Evolutionary conservation across 345 rosid genomes (phyloP), one percentile per base, ranked within the genome.

Genomic region (Ceriops tagal): DNA sequence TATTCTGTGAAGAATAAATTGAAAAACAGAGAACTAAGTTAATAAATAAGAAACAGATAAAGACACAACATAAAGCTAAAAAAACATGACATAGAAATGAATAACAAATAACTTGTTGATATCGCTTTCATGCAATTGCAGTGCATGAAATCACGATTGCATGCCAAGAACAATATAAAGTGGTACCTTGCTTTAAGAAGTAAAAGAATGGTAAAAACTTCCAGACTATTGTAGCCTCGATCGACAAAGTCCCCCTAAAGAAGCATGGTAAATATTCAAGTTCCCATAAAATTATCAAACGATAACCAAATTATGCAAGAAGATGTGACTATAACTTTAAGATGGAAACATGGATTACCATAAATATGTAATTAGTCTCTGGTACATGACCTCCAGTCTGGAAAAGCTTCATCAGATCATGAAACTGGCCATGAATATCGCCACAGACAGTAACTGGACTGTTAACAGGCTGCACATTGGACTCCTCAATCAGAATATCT

Each of bases 371-470:
- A 73, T 96, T 96, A 1, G 98, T 96, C 80, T 96, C 97, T 2
- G 99, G 98, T 15, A 96, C 98, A 75, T 92, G 97, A 63, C 97
- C 99, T 47, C 97, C 99, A 8, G 99, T 92, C 81, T 90, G 96
- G 71, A 96, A 96, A 86, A 96, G 97, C 77, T 96, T 96, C 95
- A 96, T 96, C 7, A 96, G 86, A 75, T 96, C 99, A 79, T 96
- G 99, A 83, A 92, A 96, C 85, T 96, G 98, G 53, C 99, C 98
- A 80, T 96, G 99, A 61, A 96, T 96, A 75, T 96, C 99, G 79
- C 99, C 98, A 71, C 98, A 92, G 62, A 96, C 98, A 5, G 98
- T 96, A 59, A 96, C 99, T 1, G 97, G 99, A 86, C 99, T 96
- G 86, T 96, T 96, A 69, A 96, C 97, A 58, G 99, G 99, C 80